Evolutionary conservation across 169 alveolate species (phyloP), one percentile per base, ranked within the genome.

Genomic region (Cryptosporidium tyzzeri): DNA sequence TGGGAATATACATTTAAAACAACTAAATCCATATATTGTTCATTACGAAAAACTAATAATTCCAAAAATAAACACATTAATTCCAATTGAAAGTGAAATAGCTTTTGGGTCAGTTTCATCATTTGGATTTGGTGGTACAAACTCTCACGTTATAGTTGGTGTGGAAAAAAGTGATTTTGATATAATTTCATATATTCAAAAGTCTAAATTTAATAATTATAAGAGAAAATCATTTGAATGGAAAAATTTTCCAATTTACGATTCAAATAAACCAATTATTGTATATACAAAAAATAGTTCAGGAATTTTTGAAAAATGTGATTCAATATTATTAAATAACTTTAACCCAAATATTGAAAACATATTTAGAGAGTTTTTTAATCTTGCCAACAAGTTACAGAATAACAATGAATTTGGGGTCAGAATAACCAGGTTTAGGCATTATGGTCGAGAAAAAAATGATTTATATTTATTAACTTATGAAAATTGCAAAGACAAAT

Each of bases 101-200:
- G 6, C 41, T 14, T 80, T 59, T 44, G 87, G 87, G 21, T 69
- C 69, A 45, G 87, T 80, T 44, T 80, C 87, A 39, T 80, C 87
- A 39, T 80, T 80, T 65, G 87, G 87, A 14, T 80, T 80, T 33
- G 87, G 87, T 39, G 87, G 87, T 16, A 80, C 87, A 29, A 80
- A 80, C 12, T 59, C 87, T 16, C 87, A 80, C 41, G 44, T 26
- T 44, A 45, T 80, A 37, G 62, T 80, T 62, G 87, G 87, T 3
- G 62, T 80, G n/a, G 51, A 80, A 80, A 80, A 80, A 29, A 62
- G 21, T 37, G 50, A 62, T 29, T 45, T 65, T n/a, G 87, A 62
- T 23, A 37, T 80, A 6, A 8, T 80, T 23, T 61, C 59, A 37
- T 37, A 80, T 62, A 59, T 80, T 58, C 67, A 80, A 35, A 21